phyloP scores from a whole-genome alignment of 2,329 filamentous ascomycete genomes.

The Westerdykella ornata region DNA sequence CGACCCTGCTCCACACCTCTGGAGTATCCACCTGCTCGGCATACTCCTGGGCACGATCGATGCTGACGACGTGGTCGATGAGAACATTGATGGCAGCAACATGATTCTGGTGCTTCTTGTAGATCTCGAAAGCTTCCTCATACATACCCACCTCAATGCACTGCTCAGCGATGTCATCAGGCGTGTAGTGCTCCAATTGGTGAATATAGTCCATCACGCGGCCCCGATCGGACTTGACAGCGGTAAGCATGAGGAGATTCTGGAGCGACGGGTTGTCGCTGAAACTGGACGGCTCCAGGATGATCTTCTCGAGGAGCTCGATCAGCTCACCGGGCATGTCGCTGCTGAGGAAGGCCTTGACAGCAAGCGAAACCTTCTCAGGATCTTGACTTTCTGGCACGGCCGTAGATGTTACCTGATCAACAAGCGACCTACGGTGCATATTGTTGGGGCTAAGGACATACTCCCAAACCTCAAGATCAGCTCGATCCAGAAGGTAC shows the following conservation, averaged over 20 bases:
- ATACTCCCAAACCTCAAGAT: constrained; percentile 87
- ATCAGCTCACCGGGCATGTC: constrained; percentile 93
- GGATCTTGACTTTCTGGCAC: constrained; percentile 90
- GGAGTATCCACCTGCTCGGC: constrained; percentile 90
- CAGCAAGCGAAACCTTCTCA: constrained; percentile 88
- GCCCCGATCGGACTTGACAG: constrained; percentile 91
- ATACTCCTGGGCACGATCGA: constrained; percentile 92
- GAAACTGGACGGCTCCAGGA: constrained; percentile 97
- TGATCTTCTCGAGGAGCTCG: constrained; percentile 97
- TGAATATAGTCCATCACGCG: constrained; percentile 96
- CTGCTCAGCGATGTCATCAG: constrained; percentile 85
- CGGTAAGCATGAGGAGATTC: constrained; percentile 92
- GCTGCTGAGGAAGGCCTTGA: constrained; percentile 83
- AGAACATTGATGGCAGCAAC: constrained; percentile 81
- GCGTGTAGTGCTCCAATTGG: constrained; percentile 78
- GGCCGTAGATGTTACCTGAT: constrained; percentile 92
- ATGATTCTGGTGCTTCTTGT: constrained; percentile 95
- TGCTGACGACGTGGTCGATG: constrained; percentile 94
- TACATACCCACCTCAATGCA: constrained; percentile 92
- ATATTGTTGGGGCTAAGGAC: constrained; percentile 94
- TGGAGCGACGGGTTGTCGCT: constrained; percentile 96
- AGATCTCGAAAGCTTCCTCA: constrained; percentile 97
- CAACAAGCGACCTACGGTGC: constrained; percentile 84
- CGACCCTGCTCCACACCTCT: constrained; percentile 97
- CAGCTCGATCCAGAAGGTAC: constrained; percentile 85